Evolutionary conservation across 352 stramenopile species (phyloP), one percentile per base, ranked within the genome.

Genomic region (Aphanomyces cochlioides): DNA sequence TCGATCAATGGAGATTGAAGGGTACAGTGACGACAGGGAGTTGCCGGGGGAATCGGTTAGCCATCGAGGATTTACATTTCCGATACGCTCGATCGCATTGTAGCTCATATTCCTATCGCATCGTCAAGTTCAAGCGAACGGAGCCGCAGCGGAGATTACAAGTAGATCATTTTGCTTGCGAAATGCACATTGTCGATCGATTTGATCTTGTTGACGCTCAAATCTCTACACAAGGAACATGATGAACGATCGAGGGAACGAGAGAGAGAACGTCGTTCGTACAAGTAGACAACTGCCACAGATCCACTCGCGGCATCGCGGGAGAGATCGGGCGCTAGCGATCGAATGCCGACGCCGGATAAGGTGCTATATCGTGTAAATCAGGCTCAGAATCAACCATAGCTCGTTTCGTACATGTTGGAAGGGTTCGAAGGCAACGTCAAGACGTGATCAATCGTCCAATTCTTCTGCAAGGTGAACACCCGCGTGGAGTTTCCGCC

Each of bases 101-200:
- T 59, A 59, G 50, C 50, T 59, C 50, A 59, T 34, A 34, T 59
- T 34, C 50, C 50, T 59, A 59, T 28, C 7, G 4, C 6, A 59
- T 59, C n/a, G 50, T 28, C 28, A 12, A 37, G 7, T 15, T 19
- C 5, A 59, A 59, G 7, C 4, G 4, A 50, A 50, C 12, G 38
- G 15, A 4, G 7, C 34, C 12, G 12, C 13, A 7, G 12, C 0
- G 3, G 50, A 28, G 10, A n/a, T 6, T 28, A 59, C 50, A 59
- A 10, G 12, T 15, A 37, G 50, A 34, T 36, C 7, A 59, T 10
- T 17, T 28, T 17, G 50, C 10, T 15, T 10, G 50, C n/a, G 38
- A 59, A 59, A 34, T 59, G 50, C 34, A 59, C 50, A 10, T 8
- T 59, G 50, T 19, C 50, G 17, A 59, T 59, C 17, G 17, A 37